Evolutionary conservation across 2,329 filamentous ascomycete genomes (phyloP).

Genomic region (Sarocladium strictum): DNA sequence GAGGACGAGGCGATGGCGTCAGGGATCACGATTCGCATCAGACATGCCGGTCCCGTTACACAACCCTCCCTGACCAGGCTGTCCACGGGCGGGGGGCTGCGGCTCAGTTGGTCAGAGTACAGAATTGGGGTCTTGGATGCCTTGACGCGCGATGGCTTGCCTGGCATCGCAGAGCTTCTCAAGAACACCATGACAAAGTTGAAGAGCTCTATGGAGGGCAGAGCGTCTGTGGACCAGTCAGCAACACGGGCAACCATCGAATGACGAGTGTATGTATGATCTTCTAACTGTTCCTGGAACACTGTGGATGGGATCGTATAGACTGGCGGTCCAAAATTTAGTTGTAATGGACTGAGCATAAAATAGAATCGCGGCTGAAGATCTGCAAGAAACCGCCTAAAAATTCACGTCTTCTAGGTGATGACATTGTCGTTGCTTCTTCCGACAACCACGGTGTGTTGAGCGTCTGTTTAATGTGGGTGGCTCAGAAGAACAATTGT

Average conservation of each 20-base stretch:
- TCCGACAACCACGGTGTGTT: too few relatives aligned
- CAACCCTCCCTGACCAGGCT: slow-evolving; percentile 59
- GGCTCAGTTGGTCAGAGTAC: slow-evolving; percentile 68
- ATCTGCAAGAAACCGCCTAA: too few relatives aligned
- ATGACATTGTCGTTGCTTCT: too few relatives aligned
- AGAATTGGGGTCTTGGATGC: slow-evolving; percentile 64
- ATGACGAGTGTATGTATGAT: background rate
- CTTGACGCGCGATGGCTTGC: slow-evolving; percentile 57
- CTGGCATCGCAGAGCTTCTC: slow-evolving; percentile 65
- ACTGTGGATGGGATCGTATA: background rate
- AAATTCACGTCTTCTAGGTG: too few relatives aligned
- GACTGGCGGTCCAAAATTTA: too few relatives aligned
- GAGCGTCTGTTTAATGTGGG: too few relatives aligned
- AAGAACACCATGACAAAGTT: slow-evolving; percentile 76
- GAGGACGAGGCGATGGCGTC: slow-evolving; percentile 48
- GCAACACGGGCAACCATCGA: background rate
- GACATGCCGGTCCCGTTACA: slow-evolving; percentile 65
- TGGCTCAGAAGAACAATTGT: too few relatives aligned
- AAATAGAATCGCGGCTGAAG: too few relatives aligned
- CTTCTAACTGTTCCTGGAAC: background rate
- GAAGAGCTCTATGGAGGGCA: slow-evolving; percentile 40
- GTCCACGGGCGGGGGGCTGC: slow-evolving; percentile 58
- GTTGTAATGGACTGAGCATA: too few relatives aligned
- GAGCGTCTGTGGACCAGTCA: slow-evolving; percentile 6
- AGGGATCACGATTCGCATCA: slow-evolving; percentile 32